phyloP scores from a whole-genome alignment of 2,329 filamentous ascomycete genomes.

The Madurella mycetomatis region DNA sequence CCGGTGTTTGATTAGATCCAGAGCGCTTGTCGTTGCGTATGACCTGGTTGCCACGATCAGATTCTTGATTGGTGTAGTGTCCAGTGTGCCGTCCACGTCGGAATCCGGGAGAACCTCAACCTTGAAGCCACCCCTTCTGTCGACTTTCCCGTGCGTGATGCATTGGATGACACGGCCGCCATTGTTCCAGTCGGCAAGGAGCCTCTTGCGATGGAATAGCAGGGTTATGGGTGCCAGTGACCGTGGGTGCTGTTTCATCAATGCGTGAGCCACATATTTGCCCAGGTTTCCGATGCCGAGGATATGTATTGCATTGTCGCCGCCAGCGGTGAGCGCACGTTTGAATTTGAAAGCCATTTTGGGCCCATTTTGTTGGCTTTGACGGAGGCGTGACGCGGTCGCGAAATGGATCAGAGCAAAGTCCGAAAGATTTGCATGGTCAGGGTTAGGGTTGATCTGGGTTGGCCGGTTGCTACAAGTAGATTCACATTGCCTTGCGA shows the following conservation, averaged over 20 bases:
- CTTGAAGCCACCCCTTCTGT: not conserved
- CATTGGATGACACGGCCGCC: conserved; percentile 3
- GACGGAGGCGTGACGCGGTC: no score
- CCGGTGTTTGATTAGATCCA: conserved; percentile 4
- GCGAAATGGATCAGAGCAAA: no score
- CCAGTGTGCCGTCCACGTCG: no score
- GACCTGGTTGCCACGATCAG: conserved; percentile 64
- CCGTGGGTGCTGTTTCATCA: not conserved
- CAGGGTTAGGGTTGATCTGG: conserved; percentile 1
- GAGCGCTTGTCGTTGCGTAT: conserved; percentile 30
- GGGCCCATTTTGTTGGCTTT: no score
- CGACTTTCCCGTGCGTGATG: not conserved
- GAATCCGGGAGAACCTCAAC: not conserved
- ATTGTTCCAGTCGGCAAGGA: conserved; percentile 1
- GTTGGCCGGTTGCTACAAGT: not conserved
- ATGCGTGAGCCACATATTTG: conserved; percentile 14
- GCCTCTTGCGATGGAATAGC: conserved; percentile 9
- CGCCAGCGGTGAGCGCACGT: no score
- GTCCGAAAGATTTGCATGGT: no score
- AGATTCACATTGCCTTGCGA: not conserved
- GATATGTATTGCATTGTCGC: conserved; percentile 7
- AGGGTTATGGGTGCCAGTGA: not conserved
- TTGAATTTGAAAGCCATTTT: no score
- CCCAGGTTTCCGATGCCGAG: conserved; percentile 19
- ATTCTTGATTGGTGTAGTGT: conserved; percentile 48